phyloP scores from a whole-genome alignment of 495 filamentous ascomycete species.

The Sporormia fimetaria region DNA sequence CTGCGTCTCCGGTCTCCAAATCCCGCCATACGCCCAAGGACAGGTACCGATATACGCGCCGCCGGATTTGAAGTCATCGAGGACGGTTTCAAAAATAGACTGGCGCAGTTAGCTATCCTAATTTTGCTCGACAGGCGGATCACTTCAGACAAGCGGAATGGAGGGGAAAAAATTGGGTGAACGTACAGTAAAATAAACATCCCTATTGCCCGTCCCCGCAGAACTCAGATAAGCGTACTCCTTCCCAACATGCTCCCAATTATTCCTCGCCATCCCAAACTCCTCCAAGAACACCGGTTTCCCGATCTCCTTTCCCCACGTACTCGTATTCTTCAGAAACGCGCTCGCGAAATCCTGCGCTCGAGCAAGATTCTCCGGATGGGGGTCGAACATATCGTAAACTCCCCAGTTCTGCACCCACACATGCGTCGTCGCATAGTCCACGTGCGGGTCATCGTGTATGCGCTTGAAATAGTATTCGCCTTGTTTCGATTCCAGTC shows the following conservation, averaged over 20 bases:
- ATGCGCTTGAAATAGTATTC: conserved; percentile 25
- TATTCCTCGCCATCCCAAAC: conserved; percentile 28
- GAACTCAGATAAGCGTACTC: conserved; percentile 23
- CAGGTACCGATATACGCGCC: conserved; percentile 25
- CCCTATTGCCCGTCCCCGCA: conserved; percentile 24
- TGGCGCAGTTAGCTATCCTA: conserved; percentile 3
- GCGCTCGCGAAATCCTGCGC: conserved; percentile 22
- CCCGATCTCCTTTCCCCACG: conserved; percentile 22
- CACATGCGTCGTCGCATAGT: conserved; percentile 26
- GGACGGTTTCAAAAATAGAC: conserved; percentile 18
- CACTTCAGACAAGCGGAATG: too few species aligned
- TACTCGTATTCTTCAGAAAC: conserved; percentile 20
- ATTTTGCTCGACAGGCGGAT: too few species aligned
- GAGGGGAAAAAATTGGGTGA: background rate
- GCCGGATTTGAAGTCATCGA: conserved; percentile 16
- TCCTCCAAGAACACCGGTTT: conserved; percentile 26
- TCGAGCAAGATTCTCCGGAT: conserved; percentile 6
- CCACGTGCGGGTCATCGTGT: conserved; percentile 20
- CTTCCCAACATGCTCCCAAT: conserved; percentile 22
- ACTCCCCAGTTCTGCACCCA: conserved; percentile 30
- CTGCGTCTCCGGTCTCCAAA: conserved; percentile 26
- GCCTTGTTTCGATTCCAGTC: conserved; percentile 26
- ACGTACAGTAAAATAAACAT: conserved; percentile 22
- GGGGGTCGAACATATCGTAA: conserved; percentile 25
- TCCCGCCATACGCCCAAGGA: conserved; percentile 28